phyloP scores from a whole-genome alignment of 306 rosid species.

The Fragaria vesca region DNA sequence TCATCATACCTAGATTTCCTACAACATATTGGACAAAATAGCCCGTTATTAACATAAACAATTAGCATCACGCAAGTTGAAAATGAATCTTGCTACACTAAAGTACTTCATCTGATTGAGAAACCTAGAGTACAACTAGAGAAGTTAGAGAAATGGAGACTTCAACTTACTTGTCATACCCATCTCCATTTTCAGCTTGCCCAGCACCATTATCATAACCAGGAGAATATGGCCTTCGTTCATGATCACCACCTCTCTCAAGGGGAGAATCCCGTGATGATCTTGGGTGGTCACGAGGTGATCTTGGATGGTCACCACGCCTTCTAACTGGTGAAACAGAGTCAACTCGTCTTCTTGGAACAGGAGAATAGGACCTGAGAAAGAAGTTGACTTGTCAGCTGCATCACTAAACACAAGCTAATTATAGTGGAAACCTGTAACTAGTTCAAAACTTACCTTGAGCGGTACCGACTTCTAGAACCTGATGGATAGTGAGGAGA shows the following conservation, averaged over 20 bases:
- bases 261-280: conserved; percentile 74
- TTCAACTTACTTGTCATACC: conserved; percentile 58
- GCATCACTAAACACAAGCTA: background rate
- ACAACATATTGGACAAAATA: conserved; percentile 16
- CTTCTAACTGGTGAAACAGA: conserved; percentile 75
- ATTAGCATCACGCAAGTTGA: background rate
- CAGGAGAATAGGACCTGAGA: conserved; percentile 89
- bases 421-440: background rate
- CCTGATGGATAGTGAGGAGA: conserved; percentile 75
- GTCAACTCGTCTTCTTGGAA: conserved; percentile 70
- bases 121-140: background rate
- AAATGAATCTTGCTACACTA: background rate
- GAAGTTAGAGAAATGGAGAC: background rate
- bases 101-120: background rate
- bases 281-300: conserved; percentile 68
- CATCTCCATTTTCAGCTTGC: conserved; percentile 46
- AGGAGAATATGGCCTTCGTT: conserved; percentile 77
- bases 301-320: conserved; percentile 65
- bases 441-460: conserved; percentile 55
- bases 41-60: background rate
- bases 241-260: conserved; percentile 61
- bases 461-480: conserved; percentile 76
- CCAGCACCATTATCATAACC: conserved; percentile 59
- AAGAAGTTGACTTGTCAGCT: conserved; percentile 9
- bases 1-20: conserved; percentile 67